phyloP scores from a whole-genome alignment of 106 monocot genomes.

The Posidonia australis region DNA sequence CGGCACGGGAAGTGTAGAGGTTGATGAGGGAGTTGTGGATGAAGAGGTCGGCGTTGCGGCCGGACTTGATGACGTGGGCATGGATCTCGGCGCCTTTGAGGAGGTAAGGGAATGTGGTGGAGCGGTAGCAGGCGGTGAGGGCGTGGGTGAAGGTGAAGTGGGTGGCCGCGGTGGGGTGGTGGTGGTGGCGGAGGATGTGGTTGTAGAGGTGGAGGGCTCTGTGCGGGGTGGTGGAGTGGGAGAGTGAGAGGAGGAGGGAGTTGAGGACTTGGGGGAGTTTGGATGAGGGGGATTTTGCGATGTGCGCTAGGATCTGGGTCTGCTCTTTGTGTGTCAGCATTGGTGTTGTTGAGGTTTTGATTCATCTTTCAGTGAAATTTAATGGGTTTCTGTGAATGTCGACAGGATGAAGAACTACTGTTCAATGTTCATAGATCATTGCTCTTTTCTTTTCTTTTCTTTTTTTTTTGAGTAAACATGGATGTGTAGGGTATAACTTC shows the following conservation, averaged over 20 bases:
- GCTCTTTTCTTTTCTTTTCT: too few relatives aligned
- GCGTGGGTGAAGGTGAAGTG: background rate
- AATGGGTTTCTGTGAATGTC: too few relatives aligned
- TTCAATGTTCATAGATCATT: too few relatives aligned
- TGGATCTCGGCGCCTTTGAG: slow-evolving; percentile 1
- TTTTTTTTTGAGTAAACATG: too few relatives aligned
- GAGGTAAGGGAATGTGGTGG: background rate
- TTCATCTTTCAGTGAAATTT: too few relatives aligned
- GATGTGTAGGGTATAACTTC: too few relatives aligned
- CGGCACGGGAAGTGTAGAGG: slow-evolving; percentile 26
- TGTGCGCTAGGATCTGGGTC: too few relatives aligned
- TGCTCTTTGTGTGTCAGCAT: too few relatives aligned
- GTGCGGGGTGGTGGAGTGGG: too few relatives aligned
- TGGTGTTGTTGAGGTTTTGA: too few relatives aligned
- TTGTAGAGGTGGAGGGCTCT: background rate
- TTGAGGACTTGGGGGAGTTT: background rate
- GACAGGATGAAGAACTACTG: too few relatives aligned
- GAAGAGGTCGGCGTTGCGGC: background rate
- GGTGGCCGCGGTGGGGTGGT: background rate
- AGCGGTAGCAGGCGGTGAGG: background rate
- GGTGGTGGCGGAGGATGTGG: background rate
- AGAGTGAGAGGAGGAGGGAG: background rate
- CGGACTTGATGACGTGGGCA: background rate
- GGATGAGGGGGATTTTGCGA: too few relatives aligned
- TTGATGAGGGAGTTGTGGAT: slow-evolving; percentile 25